These are phyloP conservation scores for Lasiodiplodia sp. DNA, from an alignment of 2,329 filamentous ascomycete species.

Conservation along the genomic window DNA sequence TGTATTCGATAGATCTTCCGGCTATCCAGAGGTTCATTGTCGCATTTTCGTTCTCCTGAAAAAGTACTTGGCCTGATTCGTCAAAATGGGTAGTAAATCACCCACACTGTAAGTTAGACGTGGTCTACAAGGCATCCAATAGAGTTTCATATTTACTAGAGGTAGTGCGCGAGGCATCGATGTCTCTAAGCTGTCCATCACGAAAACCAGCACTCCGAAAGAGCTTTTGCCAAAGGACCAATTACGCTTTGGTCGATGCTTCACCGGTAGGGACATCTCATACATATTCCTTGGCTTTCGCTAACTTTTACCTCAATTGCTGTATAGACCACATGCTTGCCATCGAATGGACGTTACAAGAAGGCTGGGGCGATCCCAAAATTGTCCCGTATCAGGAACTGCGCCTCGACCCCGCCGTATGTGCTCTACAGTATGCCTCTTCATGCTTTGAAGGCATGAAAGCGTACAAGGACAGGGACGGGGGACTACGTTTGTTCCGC, in stretches of 20 bases:
- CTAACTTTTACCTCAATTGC: conserved; percentile 2
- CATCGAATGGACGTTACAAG: conserved; percentile 85
- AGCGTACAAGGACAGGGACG: conserved; percentile 88
- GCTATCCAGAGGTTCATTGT: no score
- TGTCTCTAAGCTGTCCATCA: conserved; percentile 75
- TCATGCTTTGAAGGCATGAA: conserved; percentile 99
- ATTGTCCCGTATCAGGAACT: conserved; percentile 97
- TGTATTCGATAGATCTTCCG: no score
- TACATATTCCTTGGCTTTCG: neutral
- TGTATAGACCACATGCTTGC: conserved; percentile 91
- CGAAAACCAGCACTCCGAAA: conserved; percentile 78
- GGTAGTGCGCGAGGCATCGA: conserved; percentile 60
- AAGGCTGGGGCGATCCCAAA: conserved; percentile 82
- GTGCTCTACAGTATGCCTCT: conserved; percentile 98
- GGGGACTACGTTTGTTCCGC: conserved; percentile 84
- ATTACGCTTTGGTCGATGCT: conserved; percentile 87
- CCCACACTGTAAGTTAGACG: no score
- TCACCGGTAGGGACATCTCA: conserved; percentile 71
- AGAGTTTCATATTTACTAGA: no score
- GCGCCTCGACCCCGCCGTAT: conserved; percentile 92
- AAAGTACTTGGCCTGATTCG: no score
- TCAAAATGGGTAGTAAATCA: no score
- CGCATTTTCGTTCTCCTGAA: no score
- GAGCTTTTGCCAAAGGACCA: conserved; percentile 75
- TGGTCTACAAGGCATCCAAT: no score